Base-by-base conservation (phyloP, 225 moss, liverwort and hornwort genomes). In the Ulota crispa region DNA sequence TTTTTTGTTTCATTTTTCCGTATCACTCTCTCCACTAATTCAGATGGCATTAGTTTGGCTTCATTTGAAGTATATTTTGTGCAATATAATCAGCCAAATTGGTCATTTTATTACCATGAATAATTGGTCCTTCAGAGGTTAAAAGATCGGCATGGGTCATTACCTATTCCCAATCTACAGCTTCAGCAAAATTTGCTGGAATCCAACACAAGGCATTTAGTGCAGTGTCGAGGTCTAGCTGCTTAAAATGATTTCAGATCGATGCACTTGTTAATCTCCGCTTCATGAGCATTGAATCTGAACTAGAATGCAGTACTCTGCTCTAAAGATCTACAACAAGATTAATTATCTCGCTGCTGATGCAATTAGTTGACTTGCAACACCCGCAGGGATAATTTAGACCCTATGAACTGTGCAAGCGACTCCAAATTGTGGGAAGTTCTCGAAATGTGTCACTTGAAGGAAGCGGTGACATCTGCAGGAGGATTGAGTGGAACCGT, bases 391-490 rank as follows among this genome's bases (percentile, higher is more conserved):
- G 95, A 95, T 37, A 98, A 98, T 84, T 82, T 98, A 84, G 88
- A 92, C 79, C 98, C 98, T 70, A 50, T 79, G 70, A 91, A 82
- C 26, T 71, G 77, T 52, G 85, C 88, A n/a, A 79, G 77, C 47
- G 98, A 98, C 55, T 53, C 52, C 26, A 92, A 86, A 67, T 59
- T 95, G 41, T 94, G 98, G 98, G 90, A 87, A 68, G 91, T 94
- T 86, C 78, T 98, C 57, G 95, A 95, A 68, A 88, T 94, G 87
- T 98, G 98, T 84, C 94, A 95, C 64, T 76, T 98, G 86, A 98
- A 94, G 83, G 92, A 94, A 54, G 87, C 89, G 15, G 89, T 95
- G 43, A 83, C 43, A 57, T 82, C 77, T 66, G 87, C 82, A 37
- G 97, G 95, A 80, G 98, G 98, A 20, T 87, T 98, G 82, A 86